phyloP scores from a whole-genome alignment of 2,329 filamentous ascomycete genomes.

The Fusarium pininemorale region DNA sequence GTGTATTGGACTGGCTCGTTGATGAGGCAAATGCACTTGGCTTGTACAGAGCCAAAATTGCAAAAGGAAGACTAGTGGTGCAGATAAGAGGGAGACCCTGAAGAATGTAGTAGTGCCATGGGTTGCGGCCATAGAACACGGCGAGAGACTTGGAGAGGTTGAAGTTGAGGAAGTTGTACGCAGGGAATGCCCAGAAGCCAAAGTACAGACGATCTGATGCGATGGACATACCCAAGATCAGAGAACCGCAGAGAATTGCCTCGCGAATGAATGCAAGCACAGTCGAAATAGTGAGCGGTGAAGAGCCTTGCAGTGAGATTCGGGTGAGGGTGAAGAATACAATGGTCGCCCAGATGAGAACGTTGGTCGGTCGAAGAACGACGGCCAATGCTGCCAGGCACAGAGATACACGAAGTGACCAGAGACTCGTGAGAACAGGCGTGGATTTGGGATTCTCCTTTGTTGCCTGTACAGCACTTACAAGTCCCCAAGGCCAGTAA shows the following conservation, averaged over 20 bases:
- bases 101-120: constrained; percentile 91
- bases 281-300: constrained; percentile 54
- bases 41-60: constrained; percentile 69
- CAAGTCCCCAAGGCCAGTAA: constrained; percentile 86
- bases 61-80: constrained; percentile 84
- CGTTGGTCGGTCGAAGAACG: constrained; percentile 88
- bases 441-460: constrained; percentile 52
- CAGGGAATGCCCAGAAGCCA: constrained; percentile 85
- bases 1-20: constrained; percentile 46
- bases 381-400: constrained; percentile 82
- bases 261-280: constrained; percentile 69
- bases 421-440: constrained; percentile 39
- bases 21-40: constrained; percentile 47
- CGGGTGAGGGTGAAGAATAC: constrained; percentile 58
- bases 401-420: constrained; percentile 65
- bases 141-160: constrained; percentile 89
- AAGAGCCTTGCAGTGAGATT: constrained; percentile 47
- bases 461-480: constrained; percentile 52
- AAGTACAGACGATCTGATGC: constrained; percentile 83
- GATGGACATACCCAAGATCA: constrained; percentile 70
- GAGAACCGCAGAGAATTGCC: constrained; percentile 68
- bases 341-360: constrained; percentile 82
- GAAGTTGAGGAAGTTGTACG: constrained; percentile 87
- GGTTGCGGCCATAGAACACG: constrained; percentile 90
- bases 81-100: constrained; percentile 90